A percentile compares a stretch with the other conserved stretches of the same genome.
phyloP scores from a whole-genome alignment of 2,329 filamentous ascomycete species.

The Delphinella strobiligena region DNA sequence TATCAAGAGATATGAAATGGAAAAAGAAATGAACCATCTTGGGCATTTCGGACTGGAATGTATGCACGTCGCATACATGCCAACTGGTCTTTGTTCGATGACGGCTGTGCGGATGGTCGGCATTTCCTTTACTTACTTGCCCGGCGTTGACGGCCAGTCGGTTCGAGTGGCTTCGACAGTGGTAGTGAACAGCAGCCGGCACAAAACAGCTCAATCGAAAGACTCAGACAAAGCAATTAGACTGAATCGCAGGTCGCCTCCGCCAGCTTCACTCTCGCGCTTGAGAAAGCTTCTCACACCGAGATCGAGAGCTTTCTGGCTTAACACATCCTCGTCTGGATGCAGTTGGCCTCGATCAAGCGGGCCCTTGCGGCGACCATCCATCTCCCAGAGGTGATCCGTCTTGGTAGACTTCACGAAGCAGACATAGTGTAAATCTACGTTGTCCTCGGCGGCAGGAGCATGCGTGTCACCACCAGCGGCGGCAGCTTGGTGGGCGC shows the following conservation, averaged over 20 bases:
- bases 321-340: constrained; percentile 40
- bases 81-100: too few relatives aligned
- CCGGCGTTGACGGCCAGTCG: too few relatives aligned
- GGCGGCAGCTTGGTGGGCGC: constrained; percentile 68
- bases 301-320: constrained; percentile 59
- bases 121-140: too few relatives aligned
- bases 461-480: constrained; percentile 65
- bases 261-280: constrained; percentile 41
- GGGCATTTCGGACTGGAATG: too few relatives aligned
- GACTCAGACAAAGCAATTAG: constrained; percentile 47
- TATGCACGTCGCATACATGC: too few relatives aligned
- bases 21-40: too few relatives aligned
- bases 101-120: too few relatives aligned
- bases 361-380: constrained; percentile 62
- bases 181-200: too few relatives aligned
- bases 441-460: constrained; percentile 62
- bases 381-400: constrained; percentile 63
- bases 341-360: constrained; percentile 44
- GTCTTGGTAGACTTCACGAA: constrained; percentile 70
- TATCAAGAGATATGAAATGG: too few relatives aligned
- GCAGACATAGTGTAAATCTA: constrained; percentile 94
- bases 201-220: constrained; percentile 37
- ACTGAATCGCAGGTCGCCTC: constrained; percentile 51
- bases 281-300: constrained; percentile 53
- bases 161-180: too few relatives aligned